Conservation (phyloP, 495 filamentous ascomycete genomes). For the Aspergillus sclerotioniger region DNA sequence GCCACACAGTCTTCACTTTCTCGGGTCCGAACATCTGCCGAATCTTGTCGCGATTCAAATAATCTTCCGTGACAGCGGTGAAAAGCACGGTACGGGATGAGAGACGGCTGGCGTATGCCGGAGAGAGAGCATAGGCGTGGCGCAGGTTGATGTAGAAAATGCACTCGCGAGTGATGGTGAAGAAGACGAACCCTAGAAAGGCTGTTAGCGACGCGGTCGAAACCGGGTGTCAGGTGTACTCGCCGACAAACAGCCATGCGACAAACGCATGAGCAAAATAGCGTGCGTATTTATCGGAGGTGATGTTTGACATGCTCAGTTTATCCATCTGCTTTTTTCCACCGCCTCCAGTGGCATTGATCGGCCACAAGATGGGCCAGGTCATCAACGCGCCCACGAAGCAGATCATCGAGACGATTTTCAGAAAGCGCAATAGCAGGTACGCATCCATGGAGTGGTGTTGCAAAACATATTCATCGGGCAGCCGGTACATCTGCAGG, state of each 20-base stretch:
- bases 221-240: constrained; percentile 8
- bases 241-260: constrained; percentile 72
- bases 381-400: constrained; percentile 79
- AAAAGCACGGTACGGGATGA: constrained; percentile 94
- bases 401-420: constrained; percentile 66
- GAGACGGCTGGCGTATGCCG: constrained; percentile 81
- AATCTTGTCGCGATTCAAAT: constrained; percentile 70
- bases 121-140: constrained; percentile 90
- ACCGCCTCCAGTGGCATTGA: constrained; percentile 73
- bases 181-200: constrained; percentile 69
- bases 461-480: constrained; percentile 80
- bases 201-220: background rate
- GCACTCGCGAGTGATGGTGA: constrained; percentile 84
- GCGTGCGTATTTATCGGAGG: constrained; percentile 49
- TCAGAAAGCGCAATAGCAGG: constrained; percentile 81
- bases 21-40: constrained; percentile 71
- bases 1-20: constrained; percentile 82
- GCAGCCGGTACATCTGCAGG: constrained; percentile 69
- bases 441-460: constrained; percentile 90
- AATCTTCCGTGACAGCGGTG: constrained; percentile 74
- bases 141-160: constrained; percentile 95
- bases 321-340: constrained; percentile 68
- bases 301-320: constrained; percentile 73
- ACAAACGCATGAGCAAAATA: constrained; percentile 77
- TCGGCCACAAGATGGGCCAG: constrained; percentile 81